Conservation (phyloP, 2,329 filamentous ascomycete species). For the Penicillium aurantiogriseum region DNA sequence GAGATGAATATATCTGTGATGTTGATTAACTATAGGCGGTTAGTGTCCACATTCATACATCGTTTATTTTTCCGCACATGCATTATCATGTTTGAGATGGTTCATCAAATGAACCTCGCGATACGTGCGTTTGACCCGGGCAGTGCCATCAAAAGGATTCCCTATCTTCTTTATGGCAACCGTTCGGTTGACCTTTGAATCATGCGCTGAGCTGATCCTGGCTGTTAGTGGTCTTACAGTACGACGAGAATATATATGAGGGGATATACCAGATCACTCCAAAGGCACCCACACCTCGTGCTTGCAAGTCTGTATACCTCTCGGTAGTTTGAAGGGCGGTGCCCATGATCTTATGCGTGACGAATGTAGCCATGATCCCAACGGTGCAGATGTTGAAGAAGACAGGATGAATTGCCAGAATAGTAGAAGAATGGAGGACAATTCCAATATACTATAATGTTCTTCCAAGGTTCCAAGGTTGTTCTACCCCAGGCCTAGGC, state of each 20-base stretch:
- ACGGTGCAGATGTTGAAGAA: background rate
- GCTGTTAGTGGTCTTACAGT: background rate
- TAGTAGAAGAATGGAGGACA: no score
- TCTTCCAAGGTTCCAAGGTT: background rate
- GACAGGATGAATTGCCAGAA: background rate
- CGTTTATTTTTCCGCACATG: background rate
- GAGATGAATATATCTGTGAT: constrained; percentile 10
- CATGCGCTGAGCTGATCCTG: background rate
- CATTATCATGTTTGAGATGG: constrained; percentile 14
- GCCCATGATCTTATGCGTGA: constrained; percentile 4
- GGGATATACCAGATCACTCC: constrained; percentile 4
- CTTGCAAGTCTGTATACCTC: constrained; percentile 2
- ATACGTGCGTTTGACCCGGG: constrained; percentile 8
- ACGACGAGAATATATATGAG: background rate
- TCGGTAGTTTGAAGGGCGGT: constrained; percentile 1
- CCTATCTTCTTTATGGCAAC: constrained; percentile 8
- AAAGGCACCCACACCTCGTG: background rate
- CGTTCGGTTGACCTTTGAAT: background rate
- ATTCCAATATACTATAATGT: background rate
- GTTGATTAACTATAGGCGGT: constrained; percentile 1
- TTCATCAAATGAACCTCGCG: constrained; percentile 5
- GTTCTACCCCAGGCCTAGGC: background rate
- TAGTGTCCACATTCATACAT: background rate
- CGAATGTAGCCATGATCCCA: background rate
- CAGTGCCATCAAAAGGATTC: background rate